phyloP scores from a whole-genome alignment of 2,329 filamentous ascomycete genomes.

The Colletotrichum musae region DNA sequence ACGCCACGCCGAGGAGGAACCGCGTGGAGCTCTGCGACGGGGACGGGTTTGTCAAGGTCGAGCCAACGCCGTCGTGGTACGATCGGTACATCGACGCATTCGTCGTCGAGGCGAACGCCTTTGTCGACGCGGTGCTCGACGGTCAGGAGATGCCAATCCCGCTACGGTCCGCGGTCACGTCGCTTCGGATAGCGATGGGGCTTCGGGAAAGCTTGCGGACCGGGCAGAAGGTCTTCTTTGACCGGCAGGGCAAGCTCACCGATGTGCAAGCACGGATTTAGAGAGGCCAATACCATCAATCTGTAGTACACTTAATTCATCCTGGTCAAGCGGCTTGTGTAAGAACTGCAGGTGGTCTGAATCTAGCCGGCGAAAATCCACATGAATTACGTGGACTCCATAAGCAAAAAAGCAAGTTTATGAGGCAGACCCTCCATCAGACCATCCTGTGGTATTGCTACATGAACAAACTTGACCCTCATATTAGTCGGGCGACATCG shows the following conservation, averaged over 20 bases:
- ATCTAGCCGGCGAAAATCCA: too few relatives aligned
- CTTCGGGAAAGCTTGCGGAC: conserved; percentile 41
- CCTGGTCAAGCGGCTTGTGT: neutral
- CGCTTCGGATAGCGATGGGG: conserved; percentile 41
- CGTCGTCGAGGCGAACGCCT: conserved; percentile 46
- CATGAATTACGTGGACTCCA: too few relatives aligned
- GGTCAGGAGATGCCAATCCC: conserved; percentile 41
- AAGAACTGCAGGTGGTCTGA: too few relatives aligned
- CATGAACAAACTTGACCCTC: neutral
- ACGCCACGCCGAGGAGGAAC: conserved; percentile 48
- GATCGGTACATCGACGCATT: conserved; percentile 48
- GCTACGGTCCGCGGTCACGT: conserved; percentile 33
- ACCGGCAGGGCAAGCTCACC: conserved; percentile 29
- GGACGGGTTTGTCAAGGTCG: conserved; percentile 43
- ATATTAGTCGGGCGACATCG: neutral
- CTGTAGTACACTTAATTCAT: neutral
- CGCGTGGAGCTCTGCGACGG: conserved; percentile 44
- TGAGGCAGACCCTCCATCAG: neutral
- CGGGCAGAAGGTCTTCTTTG: conserved; percentile 38
- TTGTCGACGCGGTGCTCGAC: conserved; percentile 42
- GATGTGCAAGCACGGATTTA: neutral
- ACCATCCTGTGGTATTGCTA: neutral
- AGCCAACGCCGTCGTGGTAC: conserved; percentile 45
- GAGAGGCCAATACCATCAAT: neutral
- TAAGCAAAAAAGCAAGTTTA: too few relatives aligned